Base-by-base conservation (phyloP, 2,329 filamentous ascomycete genomes). In the Xylaria sp. region DNA sequence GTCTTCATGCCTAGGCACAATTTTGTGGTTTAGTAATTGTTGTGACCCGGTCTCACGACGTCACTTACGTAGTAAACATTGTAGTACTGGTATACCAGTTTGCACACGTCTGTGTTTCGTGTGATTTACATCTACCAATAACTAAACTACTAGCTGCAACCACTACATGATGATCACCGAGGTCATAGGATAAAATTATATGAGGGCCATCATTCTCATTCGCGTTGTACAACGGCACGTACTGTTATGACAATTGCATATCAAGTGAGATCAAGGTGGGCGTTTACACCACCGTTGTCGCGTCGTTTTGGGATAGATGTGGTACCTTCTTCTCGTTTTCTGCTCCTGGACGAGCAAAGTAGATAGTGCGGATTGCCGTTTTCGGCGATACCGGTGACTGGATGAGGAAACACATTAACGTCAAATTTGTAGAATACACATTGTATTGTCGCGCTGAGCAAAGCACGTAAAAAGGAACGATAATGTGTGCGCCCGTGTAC, bases 341-440 rank as follows among this genome's bases (percentile, higher is more conserved):
- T 18, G 4, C 5, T 44, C 18, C 6, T n/a, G 18, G 6, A n/a
- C n/a, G 53, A 40, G 42, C 21, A 21, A 53, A 27, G 10, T 59
- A 21, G 50, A 6, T 59, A 21, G 50, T 27, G 21, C 68, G 68
- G 68, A 16, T 68, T 68, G 61, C 68, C 61, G 27, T 29, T 68
- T 65, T 62, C 12, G 58, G 60, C 42, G 25, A 64, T 61, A 32
- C 60, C 64, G 64, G 48, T 55, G 25, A 42, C 35, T 42, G 18
- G 25, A 48, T 23, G 10, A 62, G 13, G 13, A 27, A 8, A 16
- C 40, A 21, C 6, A 48, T 48, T 8, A 48, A 23, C 40, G 23
- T 23, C 23, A 8, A 13, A 32, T 29, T 37, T 35, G 10, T 18
- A 21, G 3, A 16, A 29, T 37, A 55, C 12, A 35, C n/a, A 53